phyloP scores from a whole-genome alignment of 1,284 basidiomycete species.

The Ustilago crameri region DNA sequence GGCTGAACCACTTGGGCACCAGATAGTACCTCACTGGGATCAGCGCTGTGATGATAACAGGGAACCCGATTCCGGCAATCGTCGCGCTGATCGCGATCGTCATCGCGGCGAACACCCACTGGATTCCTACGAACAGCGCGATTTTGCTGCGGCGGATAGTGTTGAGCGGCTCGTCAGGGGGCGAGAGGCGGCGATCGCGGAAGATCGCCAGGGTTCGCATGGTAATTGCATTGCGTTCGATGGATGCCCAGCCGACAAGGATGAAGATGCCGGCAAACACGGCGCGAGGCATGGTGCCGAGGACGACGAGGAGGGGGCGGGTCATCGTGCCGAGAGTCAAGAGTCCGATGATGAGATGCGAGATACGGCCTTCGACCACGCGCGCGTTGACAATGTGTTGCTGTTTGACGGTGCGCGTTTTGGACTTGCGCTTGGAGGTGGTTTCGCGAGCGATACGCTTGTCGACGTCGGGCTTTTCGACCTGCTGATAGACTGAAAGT shows the following conservation, averaged over 20 bases:
- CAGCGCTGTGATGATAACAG: constrained; percentile 85
- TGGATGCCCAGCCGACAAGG: constrained; percentile 71
- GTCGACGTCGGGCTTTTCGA: constrained; percentile 41
- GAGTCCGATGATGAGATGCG: constrained; percentile 64
- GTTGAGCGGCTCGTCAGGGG: constrained; percentile 72
- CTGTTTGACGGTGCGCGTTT: constrained; percentile 40
- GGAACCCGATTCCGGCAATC: constrained; percentile 82
- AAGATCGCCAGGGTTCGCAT: constrained; percentile 84
- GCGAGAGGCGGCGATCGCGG: constrained; percentile 73
- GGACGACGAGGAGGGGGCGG: constrained; percentile 62
- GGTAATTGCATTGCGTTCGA: constrained; percentile 85
- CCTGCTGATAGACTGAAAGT: constrained; percentile 78
- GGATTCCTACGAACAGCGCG: constrained; percentile 80
- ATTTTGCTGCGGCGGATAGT: constrained; percentile 81
- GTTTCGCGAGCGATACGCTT: constrained; percentile 69
- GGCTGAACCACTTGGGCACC: constrained; percentile 82
- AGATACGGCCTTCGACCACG: constrained; percentile 64
- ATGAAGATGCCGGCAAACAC: constrained; percentile 67
- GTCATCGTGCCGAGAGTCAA: constrained; percentile 68
- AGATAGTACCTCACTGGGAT: constrained; percentile 82
- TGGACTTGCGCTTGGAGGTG: constrained; percentile 67
- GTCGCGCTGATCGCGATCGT: constrained; percentile 94
- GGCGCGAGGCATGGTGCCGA: constrained; percentile 63
- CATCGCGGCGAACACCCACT: constrained; percentile 85
- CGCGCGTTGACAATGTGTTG: constrained; percentile 57